A percentile compares a stretch with the other conserved stretches of the same genome.
Conservation (phyloP, 352 stramenopile species). For the Plasmopara halstedii region DNA sequence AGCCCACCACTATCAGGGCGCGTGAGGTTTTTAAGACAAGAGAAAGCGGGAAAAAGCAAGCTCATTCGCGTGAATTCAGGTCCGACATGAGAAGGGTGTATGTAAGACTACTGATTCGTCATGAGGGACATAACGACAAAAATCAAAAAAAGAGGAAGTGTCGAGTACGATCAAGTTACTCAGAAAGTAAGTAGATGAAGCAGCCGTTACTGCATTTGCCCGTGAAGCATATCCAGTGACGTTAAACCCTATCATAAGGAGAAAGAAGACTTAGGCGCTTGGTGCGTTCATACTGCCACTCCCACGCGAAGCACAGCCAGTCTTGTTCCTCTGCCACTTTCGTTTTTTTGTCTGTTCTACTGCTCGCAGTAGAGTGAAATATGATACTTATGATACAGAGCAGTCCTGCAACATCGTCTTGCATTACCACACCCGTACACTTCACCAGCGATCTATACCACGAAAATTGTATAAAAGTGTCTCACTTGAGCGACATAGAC, state of each 20-base stretch:
- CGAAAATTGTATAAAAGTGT: no score
- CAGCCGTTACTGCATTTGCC: not conserved
- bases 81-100: not conserved
- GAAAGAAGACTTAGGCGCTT: not conserved
- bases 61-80: not conserved
- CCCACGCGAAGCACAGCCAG: no score
- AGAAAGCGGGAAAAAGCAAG: not conserved
- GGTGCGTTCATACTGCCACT: no score
- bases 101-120: not conserved
- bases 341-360: no score
- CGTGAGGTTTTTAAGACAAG: conserved; percentile 1
- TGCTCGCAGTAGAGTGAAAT: no score
- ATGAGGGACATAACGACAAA: not conserved
- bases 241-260: not conserved
- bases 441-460: no score
- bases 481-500: no score
- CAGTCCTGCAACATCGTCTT: no score
- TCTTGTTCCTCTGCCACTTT: no score
- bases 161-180: not conserved
- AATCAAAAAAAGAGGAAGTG: not conserved
- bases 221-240: not conserved
- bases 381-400: no score
- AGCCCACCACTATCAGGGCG: conserved; percentile 33
- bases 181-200: not conserved
- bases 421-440: no score